Evolutionary conservation across 225 moss, liverwort and hornwort species (phyloP).

Genomic region (Straminergon stramineum): DNA sequence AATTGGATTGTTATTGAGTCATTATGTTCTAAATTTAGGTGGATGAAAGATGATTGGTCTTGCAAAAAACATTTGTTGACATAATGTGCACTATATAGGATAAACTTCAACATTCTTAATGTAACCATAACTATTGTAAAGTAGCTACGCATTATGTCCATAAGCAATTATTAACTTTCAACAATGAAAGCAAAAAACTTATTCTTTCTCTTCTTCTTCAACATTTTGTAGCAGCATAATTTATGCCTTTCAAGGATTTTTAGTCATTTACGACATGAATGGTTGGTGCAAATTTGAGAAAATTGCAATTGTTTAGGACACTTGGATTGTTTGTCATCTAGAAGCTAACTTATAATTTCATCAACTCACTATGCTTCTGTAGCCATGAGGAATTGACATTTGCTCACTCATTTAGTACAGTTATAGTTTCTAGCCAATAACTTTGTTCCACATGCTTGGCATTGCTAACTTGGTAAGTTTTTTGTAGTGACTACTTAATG

Average conservation of each 20-base stretch:
- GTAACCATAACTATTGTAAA: not conserved
- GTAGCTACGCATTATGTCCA: not conserved
- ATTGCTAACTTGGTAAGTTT: too few relatives aligned
- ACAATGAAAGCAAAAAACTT: not conserved
- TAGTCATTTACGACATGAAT: not conserved
- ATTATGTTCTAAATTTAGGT: not conserved
- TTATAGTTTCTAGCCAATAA: too few relatives aligned
- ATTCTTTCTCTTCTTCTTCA: not conserved
- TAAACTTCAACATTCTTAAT: not conserved
- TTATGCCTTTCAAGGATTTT: not conserved
- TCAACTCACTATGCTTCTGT: too few relatives aligned
- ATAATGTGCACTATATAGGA: accelerated
- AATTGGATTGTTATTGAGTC: not conserved
- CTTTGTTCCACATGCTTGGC: too few relatives aligned
- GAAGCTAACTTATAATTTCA: too few relatives aligned
- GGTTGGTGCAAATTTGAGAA: not conserved
- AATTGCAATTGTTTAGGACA: not conserved
- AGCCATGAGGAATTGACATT: too few relatives aligned
- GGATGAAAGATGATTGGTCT: not conserved
- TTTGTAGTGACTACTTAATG: too few relatives aligned
- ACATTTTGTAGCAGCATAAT: not conserved
- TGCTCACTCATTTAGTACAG: too few relatives aligned
- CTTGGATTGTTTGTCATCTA: too few relatives aligned
- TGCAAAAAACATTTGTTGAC: not conserved
- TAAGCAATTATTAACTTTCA: not conserved